A percentile compares a stretch with the other conserved stretches of the same genome.
Conservation (phyloP, 164 flowering plant species). For the Saururus chinensis region DNA sequence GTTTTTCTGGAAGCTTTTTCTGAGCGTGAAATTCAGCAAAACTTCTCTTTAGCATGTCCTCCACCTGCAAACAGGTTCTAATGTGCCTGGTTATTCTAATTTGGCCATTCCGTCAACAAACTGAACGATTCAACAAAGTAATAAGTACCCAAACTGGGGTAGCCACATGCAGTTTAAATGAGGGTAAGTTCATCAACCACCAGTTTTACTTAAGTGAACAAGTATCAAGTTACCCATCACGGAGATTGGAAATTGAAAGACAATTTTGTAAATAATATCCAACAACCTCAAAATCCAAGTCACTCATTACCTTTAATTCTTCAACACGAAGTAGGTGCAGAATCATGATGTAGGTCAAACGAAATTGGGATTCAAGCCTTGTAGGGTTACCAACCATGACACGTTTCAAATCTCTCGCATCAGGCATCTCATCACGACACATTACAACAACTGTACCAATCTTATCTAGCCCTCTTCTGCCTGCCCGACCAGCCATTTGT, state of each 20-base stretch:
- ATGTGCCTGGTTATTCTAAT: not conserved
- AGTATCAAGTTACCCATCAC: not conserved
- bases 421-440: constrained; percentile 94
- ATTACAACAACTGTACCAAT: constrained; percentile 84
- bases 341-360: constrained; percentile 93
- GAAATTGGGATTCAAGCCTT: constrained; percentile 90
- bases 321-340: constrained; percentile 96
- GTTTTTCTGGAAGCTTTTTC: constrained; percentile 78
- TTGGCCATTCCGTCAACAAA: not conserved
- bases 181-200: not conserved
- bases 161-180: not conserved
- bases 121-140: not conserved
- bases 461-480: constrained; percentile 94
- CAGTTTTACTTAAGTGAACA: not conserved
- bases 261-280: no score
- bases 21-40: constrained; percentile 99
- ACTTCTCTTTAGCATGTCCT: constrained; percentile 99
- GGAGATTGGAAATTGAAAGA: not conserved
- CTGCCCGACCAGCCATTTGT: constrained; percentile 99
- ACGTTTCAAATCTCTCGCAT: constrained; percentile 64
- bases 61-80: constrained; percentile 48
- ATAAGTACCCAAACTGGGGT: not conserved
- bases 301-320: constrained; percentile 66
- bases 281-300: not conserved
- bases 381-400: constrained; percentile 86